Base-by-base conservation (phyloP, 129 eudicot species). In the Oenanthe sinensis region DNA sequence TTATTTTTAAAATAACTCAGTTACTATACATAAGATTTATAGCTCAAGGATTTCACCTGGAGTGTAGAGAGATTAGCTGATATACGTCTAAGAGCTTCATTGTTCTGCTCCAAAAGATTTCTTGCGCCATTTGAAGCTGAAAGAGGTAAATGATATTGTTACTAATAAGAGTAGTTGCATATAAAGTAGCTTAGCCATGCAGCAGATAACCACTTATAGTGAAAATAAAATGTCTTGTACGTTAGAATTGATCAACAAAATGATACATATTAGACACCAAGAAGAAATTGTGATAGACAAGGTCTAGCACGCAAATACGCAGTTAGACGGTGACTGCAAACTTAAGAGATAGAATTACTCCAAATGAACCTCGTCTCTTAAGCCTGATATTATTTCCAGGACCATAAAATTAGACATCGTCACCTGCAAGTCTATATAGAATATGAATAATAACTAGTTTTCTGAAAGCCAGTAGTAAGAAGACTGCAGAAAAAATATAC, bases 91-190 rank as follows among this genome's bases (percentile, higher is more conserved):
- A 93, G 86, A 74, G 88, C 86, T 82, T 87, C 91, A 46, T 79
- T 80, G 82, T 93, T 93, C 78, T 87, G 95, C 76, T 93, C 92
- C 86, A 91, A 74, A 71, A 91, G 88, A 83, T 79, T 90, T 84
- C 89, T 83, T 55, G 90, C 83, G 75, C 88, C 82, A 48, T 82
- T 82, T 75, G 86, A 78, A 20, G 88, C 98, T 93, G 89, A 50
- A 81, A 85, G 47, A 47, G 48, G 54, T 17, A 71, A 36, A 71
- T 24, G 68, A 70, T 48, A 79, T 1, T 30, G 43, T 74, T 72
- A 79, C 58, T 69, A 22, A 24, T 20, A 13, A n/a, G 8, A 43
- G 9, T 20, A 71, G 5, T n/a, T 17, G 44, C 22, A 16, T 28
- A 69, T 16, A 33, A 37, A 69, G 43, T 30, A 69, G 74, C 40